Evolutionary conservation across 345 rosid species (phyloP).

Genomic region (Firmiana major): DNA sequence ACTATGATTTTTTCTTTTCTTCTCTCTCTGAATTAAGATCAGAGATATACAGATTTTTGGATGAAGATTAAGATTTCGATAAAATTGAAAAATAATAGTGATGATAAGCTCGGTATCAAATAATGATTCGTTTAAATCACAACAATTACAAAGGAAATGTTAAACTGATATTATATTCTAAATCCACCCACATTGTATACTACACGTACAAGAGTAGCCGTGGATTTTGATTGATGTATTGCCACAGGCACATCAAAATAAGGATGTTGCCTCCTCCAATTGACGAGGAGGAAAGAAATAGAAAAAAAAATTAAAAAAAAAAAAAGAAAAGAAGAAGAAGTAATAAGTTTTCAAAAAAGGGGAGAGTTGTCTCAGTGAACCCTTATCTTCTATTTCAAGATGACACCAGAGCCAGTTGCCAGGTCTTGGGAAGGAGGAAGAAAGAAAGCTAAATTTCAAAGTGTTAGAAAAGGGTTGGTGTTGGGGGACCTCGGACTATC

Average conservation of each 20-base stretch:
- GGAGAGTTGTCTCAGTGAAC: background rate
- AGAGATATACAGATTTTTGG: slow-evolving; percentile 1
- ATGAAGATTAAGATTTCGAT: too few relatives aligned
- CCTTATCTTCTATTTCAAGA: slow-evolving; percentile 6
- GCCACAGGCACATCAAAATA: background rate
- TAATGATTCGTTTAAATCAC: too few relatives aligned
- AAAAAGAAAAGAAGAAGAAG: too few relatives aligned
- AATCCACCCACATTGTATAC: background rate
- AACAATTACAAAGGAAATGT: too few relatives aligned
- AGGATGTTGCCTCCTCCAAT: slow-evolving; percentile 25
- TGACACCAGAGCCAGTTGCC: slow-evolving; percentile 3
- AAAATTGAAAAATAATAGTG: too few relatives aligned
- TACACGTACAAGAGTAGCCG: background rate
- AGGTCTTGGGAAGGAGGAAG: slow-evolving; percentile 12
- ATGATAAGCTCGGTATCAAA: too few relatives aligned
- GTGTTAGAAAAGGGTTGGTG: background rate
- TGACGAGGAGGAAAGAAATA: slow-evolving; percentile 6
- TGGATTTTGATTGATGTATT: slow-evolving; percentile 15
- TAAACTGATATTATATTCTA: too few relatives aligned
- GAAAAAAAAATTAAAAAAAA: background rate
- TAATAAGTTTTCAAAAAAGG: background rate
- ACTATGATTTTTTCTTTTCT: background rate
- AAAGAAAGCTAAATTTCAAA: background rate
- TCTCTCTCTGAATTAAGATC: background rate
- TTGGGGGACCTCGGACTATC: slow-evolving; percentile 25